Evolutionary conservation across 2,329 filamentous ascomycete species (phyloP), one percentile per base, ranked within the genome.

Genomic region (Aspergillus pseudotamarii): DNA sequence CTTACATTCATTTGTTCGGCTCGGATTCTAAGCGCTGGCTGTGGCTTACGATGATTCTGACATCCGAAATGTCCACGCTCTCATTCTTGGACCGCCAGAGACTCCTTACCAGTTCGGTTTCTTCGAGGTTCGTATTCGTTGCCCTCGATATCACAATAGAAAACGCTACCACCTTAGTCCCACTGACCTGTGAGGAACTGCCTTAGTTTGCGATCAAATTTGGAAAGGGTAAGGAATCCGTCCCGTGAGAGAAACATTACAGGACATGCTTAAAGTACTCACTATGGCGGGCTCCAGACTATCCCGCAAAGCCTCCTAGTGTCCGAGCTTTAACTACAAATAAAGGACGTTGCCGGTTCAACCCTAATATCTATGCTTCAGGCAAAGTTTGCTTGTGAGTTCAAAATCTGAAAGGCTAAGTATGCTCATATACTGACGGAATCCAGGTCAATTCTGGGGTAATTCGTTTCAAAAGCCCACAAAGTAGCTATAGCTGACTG

Each of bases 21-120:
- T 55, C 23, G 26, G 12, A 21, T 14, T 26, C n/a, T 19, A 65
- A 94, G 92, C 94, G 34, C 86, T 98, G 66, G 92, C 92, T 12
- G 93, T 97, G 56, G 91, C 92, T 61, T 96, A 91, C 75, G 86
- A 91, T 58, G 95, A 98, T 78, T 85, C 89, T 69, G 93, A 99
- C 77, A 92, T 98, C 64, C 91, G 94, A 60, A 91, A 92, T 75
- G 90, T 98, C 57, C 91, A 89, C 75, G 93, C 94, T 56, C 79
- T 98, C 67, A 94, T 98, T 72, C 88, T 98, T 69, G 95, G 95
- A 0, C 94, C 95, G 28, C 93, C 94, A 68, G 94, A 95, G 71
- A 96, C 94, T 0, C 94, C 94, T 0, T 99, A 99, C 78, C 94
- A 97, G 78, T 97, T 96, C 74, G 95, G 95, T 3, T 97, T 97